Evolutionary conservation across 495 filamentous ascomycete genomes (phyloP), one percentile per base, ranked within the genome.

Genomic region (Lasiosphaeris hirsuta): DNA sequence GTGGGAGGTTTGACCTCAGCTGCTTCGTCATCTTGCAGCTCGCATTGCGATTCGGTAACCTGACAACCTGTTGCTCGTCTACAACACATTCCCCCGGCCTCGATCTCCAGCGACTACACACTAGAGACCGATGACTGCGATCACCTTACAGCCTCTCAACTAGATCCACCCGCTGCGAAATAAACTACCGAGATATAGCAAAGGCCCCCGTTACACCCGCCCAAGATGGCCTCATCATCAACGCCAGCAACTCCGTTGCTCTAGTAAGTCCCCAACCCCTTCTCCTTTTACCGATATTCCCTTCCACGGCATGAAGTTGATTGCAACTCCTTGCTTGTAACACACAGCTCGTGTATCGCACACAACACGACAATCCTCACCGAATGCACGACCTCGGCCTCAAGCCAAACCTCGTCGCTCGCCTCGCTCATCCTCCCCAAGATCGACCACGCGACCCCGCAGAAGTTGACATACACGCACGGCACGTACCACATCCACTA

Each of bases 351-450:
- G 66, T 96, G 92, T 77, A 92, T 97, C 64, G 89, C 92, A 35
- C 84, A 96, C 74, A 83, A 90, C 63, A 87, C 85, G 54, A 97
- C 93, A 39, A 96, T 97, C 73, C 86, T 98, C 43, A 78, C 87
- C 63, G 95, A 97, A 72, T 90, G 94, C 73, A 93, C 90, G 51
- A 84, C 89, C 19, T 84, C 87, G 38, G 87, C 92, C 39, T 84
- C 86, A 17, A 84, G 87, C 19, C 80, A 86, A 58, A 88, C 90
- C 52, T 92, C 90, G 30, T 85, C 81, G 18, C 89, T 97, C 61
- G 90, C 93, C 65, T 92, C 91, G 58, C 80, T 97, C 63, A 91
- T 97, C 76, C 90, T 98, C 58, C 94, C 94, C 54, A 97, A 96
- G 67, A 96, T 98, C 81, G 73, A 75, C 58, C 94, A 98, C 72